A percentile compares a stretch with the other conserved stretches of the same genome.
Conservation (phyloP, 306 rosid species). For the Trifolium fragiferum region DNA sequence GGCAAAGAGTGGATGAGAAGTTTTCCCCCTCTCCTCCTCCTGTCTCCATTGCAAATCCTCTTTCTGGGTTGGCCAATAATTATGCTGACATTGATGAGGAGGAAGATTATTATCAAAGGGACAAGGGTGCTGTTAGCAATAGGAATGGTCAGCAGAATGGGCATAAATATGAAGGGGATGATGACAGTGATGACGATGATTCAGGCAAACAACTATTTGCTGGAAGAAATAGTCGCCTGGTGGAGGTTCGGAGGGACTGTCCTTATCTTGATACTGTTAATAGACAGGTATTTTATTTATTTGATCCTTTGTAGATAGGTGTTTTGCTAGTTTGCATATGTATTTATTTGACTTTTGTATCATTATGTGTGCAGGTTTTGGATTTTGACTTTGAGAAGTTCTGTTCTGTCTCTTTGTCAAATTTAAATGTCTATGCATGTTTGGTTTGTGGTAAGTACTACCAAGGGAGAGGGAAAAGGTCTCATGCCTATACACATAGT, state of each 20-base stretch:
- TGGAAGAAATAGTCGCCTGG: constrained; percentile 67
- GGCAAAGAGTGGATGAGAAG: constrained; percentile 45
- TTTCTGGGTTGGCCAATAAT: constrained; percentile 60
- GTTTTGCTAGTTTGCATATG: constrained; percentile 2
- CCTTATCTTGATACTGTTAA: constrained; percentile 96
- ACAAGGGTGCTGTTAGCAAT: constrained; percentile 27
- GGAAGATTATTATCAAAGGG: constrained; percentile 45
- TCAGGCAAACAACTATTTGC: constrained; percentile 47
- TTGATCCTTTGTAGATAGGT: background rate
- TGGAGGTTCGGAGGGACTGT: constrained; percentile 92
- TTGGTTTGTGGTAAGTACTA: constrained; percentile 95
- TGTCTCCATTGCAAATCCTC: constrained; percentile 53
- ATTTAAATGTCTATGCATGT: constrained; percentile 93
- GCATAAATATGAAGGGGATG: constrained; percentile 47
- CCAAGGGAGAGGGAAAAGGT: constrained; percentile 96
- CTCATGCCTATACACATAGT: constrained; percentile 98
- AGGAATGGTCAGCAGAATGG: constrained; percentile 51
- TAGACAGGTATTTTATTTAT: constrained; percentile 73
- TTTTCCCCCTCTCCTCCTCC: constrained; percentile 52
- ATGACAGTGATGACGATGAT: constrained; percentile 59
- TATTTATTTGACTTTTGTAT: constrained; percentile 27
- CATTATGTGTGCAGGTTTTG: constrained; percentile 68
- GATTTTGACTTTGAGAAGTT: constrained; percentile 98
- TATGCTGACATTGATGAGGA: constrained; percentile 63
- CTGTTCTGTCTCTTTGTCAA: constrained; percentile 87